phyloP scores from a whole-genome alignment of 2,329 filamentous ascomycete species.

The Sclerotinia sclerotiorum region DNA sequence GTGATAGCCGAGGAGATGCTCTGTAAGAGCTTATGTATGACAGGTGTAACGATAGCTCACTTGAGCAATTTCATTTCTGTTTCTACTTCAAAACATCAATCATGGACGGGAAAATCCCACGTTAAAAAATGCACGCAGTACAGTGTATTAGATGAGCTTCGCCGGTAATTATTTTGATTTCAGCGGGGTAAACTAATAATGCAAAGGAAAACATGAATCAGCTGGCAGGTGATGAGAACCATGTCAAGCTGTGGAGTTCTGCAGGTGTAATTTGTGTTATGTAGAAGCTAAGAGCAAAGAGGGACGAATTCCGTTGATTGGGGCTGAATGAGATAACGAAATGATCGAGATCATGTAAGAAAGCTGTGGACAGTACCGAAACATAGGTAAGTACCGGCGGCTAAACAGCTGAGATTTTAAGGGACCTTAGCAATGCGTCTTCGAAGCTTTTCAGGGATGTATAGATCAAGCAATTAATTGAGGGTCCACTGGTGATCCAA shows the following conservation, averaged over 20 bases:
- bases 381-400: not conserved
- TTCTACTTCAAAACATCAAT: not conserved
- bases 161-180: not conserved
- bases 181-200: not conserved
- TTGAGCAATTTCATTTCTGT: not conserved
- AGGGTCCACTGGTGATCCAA: not conserved
- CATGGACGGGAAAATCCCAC: not conserved
- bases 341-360: not conserved
- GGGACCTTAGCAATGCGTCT: not conserved
- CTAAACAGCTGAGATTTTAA: not conserved
- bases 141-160: not conserved
- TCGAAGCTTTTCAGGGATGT: not conserved
- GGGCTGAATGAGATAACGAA: not conserved
- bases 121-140: not conserved
- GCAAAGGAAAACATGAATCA: not conserved
- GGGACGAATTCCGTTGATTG: not conserved
- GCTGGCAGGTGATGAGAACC: not conserved
- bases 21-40: not conserved
- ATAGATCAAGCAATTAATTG: not conserved
- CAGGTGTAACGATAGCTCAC: not conserved
- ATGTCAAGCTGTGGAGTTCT: slow-evolving; percentile 10
- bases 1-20: not conserved
- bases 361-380: not conserved
- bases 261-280: not conserved
- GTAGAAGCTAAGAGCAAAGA: not conserved